A percentile compares a stretch with the other conserved stretches of the same genome.
Evolutionary conservation across 2,329 filamentous ascomycete genomes (phyloP).

Genomic region (Claviceps purpurea): DNA sequence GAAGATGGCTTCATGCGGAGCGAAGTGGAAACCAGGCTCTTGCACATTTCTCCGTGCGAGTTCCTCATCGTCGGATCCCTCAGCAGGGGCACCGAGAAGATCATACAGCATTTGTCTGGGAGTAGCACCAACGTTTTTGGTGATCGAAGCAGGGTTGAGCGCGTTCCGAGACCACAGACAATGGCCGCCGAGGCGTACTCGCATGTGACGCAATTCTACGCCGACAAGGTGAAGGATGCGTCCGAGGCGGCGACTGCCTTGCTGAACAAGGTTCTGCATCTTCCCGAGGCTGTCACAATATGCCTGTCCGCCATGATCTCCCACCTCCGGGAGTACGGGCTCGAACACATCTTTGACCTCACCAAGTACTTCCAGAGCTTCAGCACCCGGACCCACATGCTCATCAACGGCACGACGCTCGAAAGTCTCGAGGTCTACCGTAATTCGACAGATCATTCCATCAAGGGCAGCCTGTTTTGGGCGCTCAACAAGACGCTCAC

Average conservation of each 20-base stretch:
- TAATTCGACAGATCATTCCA: conserved; percentile 76
- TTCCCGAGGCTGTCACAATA: conserved; percentile 76
- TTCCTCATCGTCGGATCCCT: conserved; percentile 86
- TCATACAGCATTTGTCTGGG: conserved; percentile 78
- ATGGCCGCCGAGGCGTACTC: conserved; percentile 75
- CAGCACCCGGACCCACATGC: conserved; percentile 86
- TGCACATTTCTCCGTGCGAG: conserved; percentile 93
- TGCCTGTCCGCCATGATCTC: conserved; percentile 95
- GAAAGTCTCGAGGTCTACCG: conserved; percentile 92
- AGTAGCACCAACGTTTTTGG: conserved; percentile 87
- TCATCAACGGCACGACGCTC: conserved; percentile 87
- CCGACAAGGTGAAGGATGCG: conserved; percentile 60
- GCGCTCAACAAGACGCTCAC: conserved; percentile 86
- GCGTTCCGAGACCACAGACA: conserved; percentile 61
- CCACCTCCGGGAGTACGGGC: conserved; percentile 78
- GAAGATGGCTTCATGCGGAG: conserved; percentile 96
- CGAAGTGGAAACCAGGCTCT: conserved; percentile 85
- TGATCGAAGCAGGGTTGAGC: conserved; percentile 76
- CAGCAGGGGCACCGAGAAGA: conserved; percentile 81
- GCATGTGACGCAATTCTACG: conserved; percentile 88
- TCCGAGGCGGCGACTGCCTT: conserved; percentile 47
- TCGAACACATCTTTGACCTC: conserved; percentile 90
- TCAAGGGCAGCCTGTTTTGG: conserved; percentile 89
- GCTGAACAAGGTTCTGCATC: conserved; percentile 71
- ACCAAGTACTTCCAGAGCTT: conserved; percentile 97